Evolutionary conservation across 129 eudicot genomes (phyloP), one percentile per base, ranked within the genome.

Genomic region (Centaurea solstitialis): DNA sequence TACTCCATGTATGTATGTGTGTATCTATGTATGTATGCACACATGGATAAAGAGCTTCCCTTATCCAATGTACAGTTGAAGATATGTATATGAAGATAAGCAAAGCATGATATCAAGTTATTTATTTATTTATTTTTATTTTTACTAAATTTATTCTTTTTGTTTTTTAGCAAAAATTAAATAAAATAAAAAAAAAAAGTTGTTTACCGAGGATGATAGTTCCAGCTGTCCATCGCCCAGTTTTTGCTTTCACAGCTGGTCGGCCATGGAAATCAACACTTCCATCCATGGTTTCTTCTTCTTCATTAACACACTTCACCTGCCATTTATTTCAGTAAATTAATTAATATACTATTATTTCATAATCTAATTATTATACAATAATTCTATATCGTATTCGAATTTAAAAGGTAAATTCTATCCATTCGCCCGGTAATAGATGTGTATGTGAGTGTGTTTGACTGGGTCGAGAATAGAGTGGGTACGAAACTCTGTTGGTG

Each of bases 141-240:
- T 53, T 30, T 6, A 23, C 0, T 79, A 45, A 10, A 30, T 69
- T 41, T 17, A 57, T 38, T 12, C 13, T 62, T 77, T 35, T 67
- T 72, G 61, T 85, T 71, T 61, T 61, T 23, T 72, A 26, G 50
- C 30, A 20, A 61, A n/a, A 76, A 22, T 45, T 5, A 50, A 17
- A 72, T 1, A 26, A 26, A 26, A 38, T 28, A 10, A 20, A 59
- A 11, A 35, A 39, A 77, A 12, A 8, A 78, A 67, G 79, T 50
- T 68, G 79, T 88, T 82, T 89, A 95, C 99, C 81, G 45, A 95
- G 93, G 75, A 95, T 89, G 86, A 95, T 85, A 70, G 77, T 81
- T 38, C 94, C 99, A 73, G 99, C 99, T 70, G 83, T 72, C 99
- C 99, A 95, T 81, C 88, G 92, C 20, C 99, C 99, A 62, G 89